phyloP scores from a whole-genome alignment of 1,284 basidiomycete species.

The Marasmius tenuissimus region DNA sequence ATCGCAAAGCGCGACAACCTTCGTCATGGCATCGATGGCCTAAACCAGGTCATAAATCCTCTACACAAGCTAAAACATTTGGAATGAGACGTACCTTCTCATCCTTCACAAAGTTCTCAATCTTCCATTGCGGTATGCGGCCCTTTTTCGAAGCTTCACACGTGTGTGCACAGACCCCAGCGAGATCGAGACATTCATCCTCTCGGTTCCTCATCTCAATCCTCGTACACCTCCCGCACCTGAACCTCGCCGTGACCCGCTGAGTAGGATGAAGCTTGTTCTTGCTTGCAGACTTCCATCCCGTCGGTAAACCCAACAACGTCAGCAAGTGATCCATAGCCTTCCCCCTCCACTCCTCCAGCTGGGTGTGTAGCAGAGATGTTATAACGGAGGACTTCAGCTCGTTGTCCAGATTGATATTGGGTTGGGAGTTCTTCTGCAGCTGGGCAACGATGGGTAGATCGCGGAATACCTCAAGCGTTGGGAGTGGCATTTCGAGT shows the following conservation, averaged over 20 bases:
- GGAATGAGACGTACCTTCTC: conserved; percentile 41
- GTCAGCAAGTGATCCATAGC: conserved; percentile 43
- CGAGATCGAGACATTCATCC: conserved; percentile 51
- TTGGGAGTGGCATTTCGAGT: conserved; percentile 31
- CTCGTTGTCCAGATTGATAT: conserved; percentile 22
- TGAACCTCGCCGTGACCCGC: conserved; percentile 57
- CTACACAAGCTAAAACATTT: background rate
- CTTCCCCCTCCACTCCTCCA: conserved; percentile 47
- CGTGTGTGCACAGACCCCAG: conserved; percentile 54
- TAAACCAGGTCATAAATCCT: conserved; percentile 20
- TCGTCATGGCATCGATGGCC: conserved; percentile 42
- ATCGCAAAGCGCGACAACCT: conserved; percentile 32
- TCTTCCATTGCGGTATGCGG: conserved; percentile 40
- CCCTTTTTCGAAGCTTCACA: conserved; percentile 36
- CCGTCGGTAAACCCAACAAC: conserved; percentile 42
- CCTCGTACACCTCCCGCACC: conserved; percentile 50
- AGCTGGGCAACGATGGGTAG: conserved; percentile 41
- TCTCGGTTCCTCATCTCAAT: conserved; percentile 32
- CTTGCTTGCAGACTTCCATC: conserved; percentile 49
- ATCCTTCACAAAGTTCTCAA: conserved; percentile 54
- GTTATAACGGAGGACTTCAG: conserved; percentile 31
- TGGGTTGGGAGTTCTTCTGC: conserved; percentile 21
- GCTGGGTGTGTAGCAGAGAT: conserved; percentile 41
- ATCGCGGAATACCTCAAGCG: conserved; percentile 42
- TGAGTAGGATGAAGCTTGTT: conserved; percentile 54